These are phyloP conservation scores for Coriaria nepalensis DNA, from an alignment of 306 rosid genomes.

Conservation along the genomic window DNA sequence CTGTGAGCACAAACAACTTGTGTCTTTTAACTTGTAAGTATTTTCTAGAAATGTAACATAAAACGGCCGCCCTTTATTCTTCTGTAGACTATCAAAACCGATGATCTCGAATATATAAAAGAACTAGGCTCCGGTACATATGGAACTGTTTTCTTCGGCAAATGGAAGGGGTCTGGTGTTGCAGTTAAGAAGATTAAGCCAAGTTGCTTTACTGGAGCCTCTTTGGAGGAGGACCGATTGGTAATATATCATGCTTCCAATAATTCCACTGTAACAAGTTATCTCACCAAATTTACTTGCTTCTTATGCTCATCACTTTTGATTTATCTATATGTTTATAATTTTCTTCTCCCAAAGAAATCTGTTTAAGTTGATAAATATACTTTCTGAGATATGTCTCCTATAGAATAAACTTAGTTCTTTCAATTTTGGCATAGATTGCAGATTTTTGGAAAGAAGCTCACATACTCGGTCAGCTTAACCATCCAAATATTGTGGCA, in stretches of 20 bases:
- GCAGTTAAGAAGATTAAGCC: conserved; percentile 23
- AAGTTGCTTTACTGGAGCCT: conserved; percentile 17
- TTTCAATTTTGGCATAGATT: conserved; percentile 13
- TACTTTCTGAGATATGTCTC: too few relatives aligned
- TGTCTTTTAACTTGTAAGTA: conserved; percentile 1
- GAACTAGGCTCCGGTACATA: conserved; percentile 24
- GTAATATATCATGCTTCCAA: conserved; percentile 3
- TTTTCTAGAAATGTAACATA: not conserved
- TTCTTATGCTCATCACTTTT: too few relatives aligned
- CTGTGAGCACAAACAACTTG: not conserved
- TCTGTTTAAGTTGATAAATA: too few relatives aligned
- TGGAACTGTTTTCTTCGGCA: conserved; percentile 24
- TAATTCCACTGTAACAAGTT: too few relatives aligned
- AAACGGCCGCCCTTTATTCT: not conserved
- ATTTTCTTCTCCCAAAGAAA: too few relatives aligned
- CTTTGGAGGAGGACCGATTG: conserved; percentile 17
- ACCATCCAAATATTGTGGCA: conserved; percentile 27
- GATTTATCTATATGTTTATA: too few relatives aligned
- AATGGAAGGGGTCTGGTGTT: conserved; percentile 26
- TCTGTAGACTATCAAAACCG: conserved; percentile 13
- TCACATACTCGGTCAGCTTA: conserved; percentile 16
- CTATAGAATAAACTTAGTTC: too few relatives aligned
- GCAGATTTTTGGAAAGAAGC: conserved; percentile 29
- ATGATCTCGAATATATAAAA: conserved; percentile 23
- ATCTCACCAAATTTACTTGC: too few relatives aligned